Base-by-base conservation (phyloP, 2,329 filamentous ascomycete genomes). In the Didymella arachidicola region DNA sequence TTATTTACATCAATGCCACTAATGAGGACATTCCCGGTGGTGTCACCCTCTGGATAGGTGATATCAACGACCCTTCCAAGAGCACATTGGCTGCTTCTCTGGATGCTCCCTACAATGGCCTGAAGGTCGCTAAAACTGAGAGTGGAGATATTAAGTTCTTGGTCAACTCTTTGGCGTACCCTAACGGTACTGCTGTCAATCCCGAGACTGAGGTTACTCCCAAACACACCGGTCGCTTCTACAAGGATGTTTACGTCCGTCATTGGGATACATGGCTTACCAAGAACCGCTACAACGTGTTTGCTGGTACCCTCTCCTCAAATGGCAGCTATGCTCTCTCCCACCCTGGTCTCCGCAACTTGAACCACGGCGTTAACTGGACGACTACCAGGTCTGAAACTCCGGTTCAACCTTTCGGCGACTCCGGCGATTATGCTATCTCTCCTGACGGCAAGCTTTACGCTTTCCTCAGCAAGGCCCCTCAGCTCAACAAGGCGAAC, bases 201-300 rank as follows among this genome's bases (percentile, higher is more conserved):
- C 80, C 86, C 6, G 82, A 87, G 44, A 80, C 82, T 4, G 87
- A 85, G 41, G 79, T 83, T 55, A 85, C 85, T 66, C 79, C 85
- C 0, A 76, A 82, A 25, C 88, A 88, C 41, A 85, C 85, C 4
- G 92, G 86, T 19, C 87, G 86, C 69, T 84, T 92, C 32, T 95
- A 95, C 76, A 86, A 86, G 22, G 86, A 86, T 59, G 85, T 92
- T 36, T 95, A 91, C 70, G 88, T 90, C 27, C 86, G 92, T 26
- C 91, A 96, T 71, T 96, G 92, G 92, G 91, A 96, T 72, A 77
- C 83, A 5, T 96, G 90, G 80, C 81, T 87, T 32, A 87, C 84
- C 1, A 84, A 87, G 53, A 87, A 91, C 69, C 87, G 84, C 61
- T 89, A 88, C 70, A 85, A 89, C 1, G 82, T 97, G 16, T 95